Evolutionary conservation across 257 asterid species (phyloP), one percentile per base, ranked within the genome.

Genomic region (Osmanthus fragrans): DNA sequence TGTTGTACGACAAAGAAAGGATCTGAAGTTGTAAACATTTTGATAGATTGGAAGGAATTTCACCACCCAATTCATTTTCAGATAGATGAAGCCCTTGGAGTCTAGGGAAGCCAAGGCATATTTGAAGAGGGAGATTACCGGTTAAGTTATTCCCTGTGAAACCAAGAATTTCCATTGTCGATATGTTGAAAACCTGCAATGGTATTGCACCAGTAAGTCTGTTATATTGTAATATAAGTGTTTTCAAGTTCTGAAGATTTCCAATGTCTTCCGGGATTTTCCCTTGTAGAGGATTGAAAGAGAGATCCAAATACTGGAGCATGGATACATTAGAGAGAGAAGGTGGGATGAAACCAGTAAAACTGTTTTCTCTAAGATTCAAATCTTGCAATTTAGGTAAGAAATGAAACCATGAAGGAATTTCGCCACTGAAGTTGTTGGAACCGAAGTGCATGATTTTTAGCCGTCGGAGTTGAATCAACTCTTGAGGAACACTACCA

Each of bases 261-360:
- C 86, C 86, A 42, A 83, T 56, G 16, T 74, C 79, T 42, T 33
- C 25, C 7, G 86, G 89, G 64, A 85, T 77, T 1, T 34, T 34
- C 8, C 91, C 91, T 21, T 8, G 19, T 0, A 87, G 78, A 12
- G 3, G 32, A 80, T 87, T 87, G 5, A 0, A 7, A 1, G 74
- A 23, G 6, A 87, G 34, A 0, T 23, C 1, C 34, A 82, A 23
- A 2, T 1, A 0, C 11, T 79, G 74, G 1, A 84, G 60, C 1
- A 33, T 67, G 0, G 87, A 58, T 13, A 77, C 11, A 33, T 84
- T 84, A 0, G 72, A 64, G 45, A 80, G 3, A 12, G 80, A 80
- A 29, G 71, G 5, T 29, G 82, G 82, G 27, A 80, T 65, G 15
- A 25, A 5, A 37, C 84, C 82, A 0, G 76, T 40, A 36, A 81